Conservation (phyloP, 805 yeast species). For the Candida berthetii region DNA sequence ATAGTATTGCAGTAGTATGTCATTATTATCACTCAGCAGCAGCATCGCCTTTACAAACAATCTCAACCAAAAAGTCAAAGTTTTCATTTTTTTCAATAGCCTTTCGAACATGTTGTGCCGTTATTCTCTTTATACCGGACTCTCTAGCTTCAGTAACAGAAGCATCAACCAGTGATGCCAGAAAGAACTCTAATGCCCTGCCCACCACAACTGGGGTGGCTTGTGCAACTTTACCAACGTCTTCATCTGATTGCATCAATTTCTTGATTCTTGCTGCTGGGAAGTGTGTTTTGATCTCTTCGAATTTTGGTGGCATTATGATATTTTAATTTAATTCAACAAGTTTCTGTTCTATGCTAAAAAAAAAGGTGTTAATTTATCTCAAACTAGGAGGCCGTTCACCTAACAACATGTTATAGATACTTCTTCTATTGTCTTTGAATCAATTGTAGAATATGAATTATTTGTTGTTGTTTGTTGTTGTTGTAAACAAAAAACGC, state of each 20-base stretch:
- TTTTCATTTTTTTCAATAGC: conserved; percentile 85
- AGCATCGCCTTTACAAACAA: conserved; percentile 20
- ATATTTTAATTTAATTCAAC: too few relatives aligned
- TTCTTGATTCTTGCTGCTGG: conserved; percentile 94
- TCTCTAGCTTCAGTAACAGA: conserved; percentile 71
- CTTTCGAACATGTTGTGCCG: conserved; percentile 73
- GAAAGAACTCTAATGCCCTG: conserved; percentile 85
- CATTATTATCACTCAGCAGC: conserved; percentile 7
- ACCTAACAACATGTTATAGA: too few relatives aligned
- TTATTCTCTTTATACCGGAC: conserved; percentile 73
- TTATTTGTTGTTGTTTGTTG: too few relatives aligned
- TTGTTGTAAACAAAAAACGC: too few relatives aligned
- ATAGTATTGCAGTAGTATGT: too few relatives aligned
- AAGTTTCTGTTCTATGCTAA: too few relatives aligned
- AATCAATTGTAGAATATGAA: too few relatives aligned
- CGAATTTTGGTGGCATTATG: conserved; percentile 14
- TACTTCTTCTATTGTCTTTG: too few relatives aligned
- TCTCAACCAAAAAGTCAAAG: conserved; percentile 85
- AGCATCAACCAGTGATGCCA: conserved; percentile 84
- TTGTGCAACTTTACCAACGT: conserved; percentile 96
- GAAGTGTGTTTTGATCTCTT: conserved; percentile 67
- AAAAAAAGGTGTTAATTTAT: too few relatives aligned
- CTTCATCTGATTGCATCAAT: conserved; percentile 97
- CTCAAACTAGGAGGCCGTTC: too few relatives aligned
- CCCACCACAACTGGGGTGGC: conserved; percentile 99